Evolutionary conservation across 73 alveolate species (phyloP).

Genomic region (Paramecium biaurelia): DNA sequence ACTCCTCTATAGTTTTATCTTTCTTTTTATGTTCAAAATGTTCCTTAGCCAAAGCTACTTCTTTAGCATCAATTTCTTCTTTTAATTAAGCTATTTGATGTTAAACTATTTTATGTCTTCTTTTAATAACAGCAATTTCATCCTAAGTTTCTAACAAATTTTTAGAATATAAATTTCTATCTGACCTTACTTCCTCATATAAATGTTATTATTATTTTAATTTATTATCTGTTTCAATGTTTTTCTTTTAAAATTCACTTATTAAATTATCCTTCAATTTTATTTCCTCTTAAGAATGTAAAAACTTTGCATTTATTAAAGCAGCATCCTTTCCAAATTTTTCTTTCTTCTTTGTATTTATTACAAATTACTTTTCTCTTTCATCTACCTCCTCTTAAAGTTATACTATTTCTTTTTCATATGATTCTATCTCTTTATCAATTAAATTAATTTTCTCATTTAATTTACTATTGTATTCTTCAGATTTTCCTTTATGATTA

Average conservation of each 20-base stretch:
- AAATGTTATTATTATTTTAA: conserved; percentile 95
- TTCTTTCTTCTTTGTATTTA: conserved; percentile 82
- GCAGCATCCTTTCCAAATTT: conserved; percentile 89
- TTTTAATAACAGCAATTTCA: conserved; percentile 88
- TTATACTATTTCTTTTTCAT: conserved; percentile 66
- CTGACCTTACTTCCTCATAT: conserved; percentile 99
- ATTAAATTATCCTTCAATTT: conserved; percentile 87
- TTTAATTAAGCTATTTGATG: conserved; percentile 85
- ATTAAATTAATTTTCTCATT: conserved; percentile 66
- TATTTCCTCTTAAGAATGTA: conserved; percentile 88
- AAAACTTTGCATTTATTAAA: conserved; percentile 85
- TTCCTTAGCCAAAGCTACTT: conserved; percentile 82
- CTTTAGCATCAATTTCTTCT: conserved; percentile 92
- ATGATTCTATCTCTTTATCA: conserved; percentile 67
- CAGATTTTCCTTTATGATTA: conserved; percentile 73
- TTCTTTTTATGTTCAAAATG: conserved; percentile 78
- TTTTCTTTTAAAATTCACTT: conserved; percentile 91
- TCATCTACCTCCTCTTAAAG: conserved; percentile 72
- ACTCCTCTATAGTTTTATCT: conserved; percentile 75
- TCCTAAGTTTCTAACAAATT: conserved; percentile 94
- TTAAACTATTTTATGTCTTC: conserved; percentile 83
- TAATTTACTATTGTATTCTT: conserved; percentile 68
- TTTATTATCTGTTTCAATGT: conserved; percentile 92
- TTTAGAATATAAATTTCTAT: conserved; percentile 97
- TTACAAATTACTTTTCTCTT: conserved; percentile 60